These are phyloP conservation scores for Irpex sp. DNA, from an alignment of 1,284 basidiomycete genomes.

Conservation along the genomic window DNA sequence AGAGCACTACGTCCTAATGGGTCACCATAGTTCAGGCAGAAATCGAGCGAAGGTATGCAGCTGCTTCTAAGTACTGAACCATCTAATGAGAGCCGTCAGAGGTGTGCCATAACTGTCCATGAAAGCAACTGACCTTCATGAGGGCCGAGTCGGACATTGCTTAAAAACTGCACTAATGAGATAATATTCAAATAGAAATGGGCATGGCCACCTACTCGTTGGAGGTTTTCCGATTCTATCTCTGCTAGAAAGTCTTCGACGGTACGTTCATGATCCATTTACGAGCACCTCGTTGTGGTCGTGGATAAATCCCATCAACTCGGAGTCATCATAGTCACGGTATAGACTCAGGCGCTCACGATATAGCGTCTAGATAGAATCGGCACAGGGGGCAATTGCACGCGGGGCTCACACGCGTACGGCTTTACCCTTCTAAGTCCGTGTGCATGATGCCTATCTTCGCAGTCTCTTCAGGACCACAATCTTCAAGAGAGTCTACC, in stretches of 20 bases:
- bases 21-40: conserved; percentile 30
- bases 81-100: not conserved
- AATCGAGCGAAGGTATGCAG: not conserved
- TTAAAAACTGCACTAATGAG: conserved; percentile 5
- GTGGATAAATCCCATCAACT: too few relatives aligned
- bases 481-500: not conserved
- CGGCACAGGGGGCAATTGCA: too few relatives aligned
- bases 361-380: too few relatives aligned
- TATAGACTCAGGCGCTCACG: too few relatives aligned
- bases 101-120: not conserved
- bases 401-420: not conserved
- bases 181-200: not conserved
- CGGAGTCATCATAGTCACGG: too few relatives aligned
- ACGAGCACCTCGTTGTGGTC: not conserved
- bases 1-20: not conserved
- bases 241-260: conserved; percentile 18
- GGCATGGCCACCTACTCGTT: conserved; percentile 33
- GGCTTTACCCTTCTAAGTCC: not conserved
- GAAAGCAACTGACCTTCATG: conserved; percentile 1
- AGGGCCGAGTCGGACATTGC: not conserved
- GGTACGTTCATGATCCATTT: conserved; percentile 5
- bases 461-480: not conserved
- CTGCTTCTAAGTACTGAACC: not conserved
- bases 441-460: not conserved
- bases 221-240: conserved; percentile 40